Conservation (phyloP, 2,329 filamentous ascomycete species). For the Trichoderma gracile region DNA sequence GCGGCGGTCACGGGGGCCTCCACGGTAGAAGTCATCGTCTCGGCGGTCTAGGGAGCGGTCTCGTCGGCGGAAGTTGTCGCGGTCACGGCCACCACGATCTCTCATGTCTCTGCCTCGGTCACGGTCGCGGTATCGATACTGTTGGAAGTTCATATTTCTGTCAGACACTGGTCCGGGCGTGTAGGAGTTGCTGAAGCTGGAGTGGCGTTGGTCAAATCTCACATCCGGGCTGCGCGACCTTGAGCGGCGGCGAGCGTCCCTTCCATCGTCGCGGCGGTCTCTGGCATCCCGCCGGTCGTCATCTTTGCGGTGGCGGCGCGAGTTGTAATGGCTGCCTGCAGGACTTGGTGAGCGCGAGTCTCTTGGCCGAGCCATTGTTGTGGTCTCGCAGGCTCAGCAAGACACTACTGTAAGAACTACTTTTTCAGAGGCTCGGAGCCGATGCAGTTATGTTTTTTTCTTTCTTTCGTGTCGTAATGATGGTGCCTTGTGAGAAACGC, state of each 20-base stretch:
- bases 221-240: conserved; percentile 66
- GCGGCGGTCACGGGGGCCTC: conserved; percentile 57
- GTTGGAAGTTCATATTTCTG: conserved; percentile 35
- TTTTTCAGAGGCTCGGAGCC: conserved; percentile 32
- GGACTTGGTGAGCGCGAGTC: conserved; percentile 87
- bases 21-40: conserved; percentile 65
- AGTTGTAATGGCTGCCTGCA: conserved; percentile 80
- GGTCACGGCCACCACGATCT: conserved; percentile 52
- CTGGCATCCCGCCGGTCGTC: conserved; percentile 56
- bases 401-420: conserved; percentile 45
- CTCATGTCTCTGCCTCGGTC: conserved; percentile 55
- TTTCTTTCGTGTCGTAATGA: not conserved
- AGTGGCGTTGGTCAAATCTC: conserved; percentile 38
- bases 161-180: conserved; percentile 42
- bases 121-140: conserved; percentile 60
- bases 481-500: conserved; percentile 2
- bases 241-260: conserved; percentile 56
- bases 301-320: conserved; percentile 66
- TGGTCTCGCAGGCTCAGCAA: conserved; percentile 46
- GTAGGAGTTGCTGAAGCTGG: conserved; percentile 25
- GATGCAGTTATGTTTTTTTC: conserved; percentile 5
- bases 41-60: conserved; percentile 69
- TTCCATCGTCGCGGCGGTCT: conserved; percentile 52
- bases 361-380: conserved; percentile 63
- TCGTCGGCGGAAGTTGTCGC: conserved; percentile 62